Conservation (phyloP, 2,329 filamentous ascomycete genomes). For the Coleophoma crateriformis region DNA sequence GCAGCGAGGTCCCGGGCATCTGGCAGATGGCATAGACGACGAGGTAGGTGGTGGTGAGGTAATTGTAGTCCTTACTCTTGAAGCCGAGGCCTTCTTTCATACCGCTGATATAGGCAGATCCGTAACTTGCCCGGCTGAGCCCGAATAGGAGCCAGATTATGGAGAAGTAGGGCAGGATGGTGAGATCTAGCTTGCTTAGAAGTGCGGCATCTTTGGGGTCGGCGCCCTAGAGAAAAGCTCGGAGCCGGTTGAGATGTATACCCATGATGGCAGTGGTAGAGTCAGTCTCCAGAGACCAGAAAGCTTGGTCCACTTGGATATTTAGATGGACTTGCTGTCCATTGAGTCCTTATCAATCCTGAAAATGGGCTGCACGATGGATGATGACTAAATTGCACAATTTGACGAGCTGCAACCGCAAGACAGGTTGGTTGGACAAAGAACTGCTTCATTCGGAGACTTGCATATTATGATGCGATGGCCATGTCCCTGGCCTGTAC, state of each 20-base stretch:
- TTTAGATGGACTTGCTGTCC: too few species aligned
- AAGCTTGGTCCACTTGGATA: too few species aligned
- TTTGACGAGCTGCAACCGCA: too few species aligned
- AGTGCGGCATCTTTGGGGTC: conserved; percentile 12
- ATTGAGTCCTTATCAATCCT: too few species aligned
- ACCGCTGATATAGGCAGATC: conserved; percentile 32
- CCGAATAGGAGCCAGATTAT: conserved; percentile 43
- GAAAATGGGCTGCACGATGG: too few species aligned
- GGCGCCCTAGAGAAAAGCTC: conserved; percentile 5
- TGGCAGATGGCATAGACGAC: conserved; percentile 38
- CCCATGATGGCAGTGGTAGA: too few species aligned
- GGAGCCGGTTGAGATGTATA: neutral
- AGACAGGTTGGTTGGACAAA: too few species aligned
- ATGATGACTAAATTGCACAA: too few species aligned
- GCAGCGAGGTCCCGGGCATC: conserved; percentile 35
- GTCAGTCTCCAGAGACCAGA: too few species aligned
- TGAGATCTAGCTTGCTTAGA: conserved; percentile 34
- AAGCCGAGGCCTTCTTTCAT: conserved; percentile 31
- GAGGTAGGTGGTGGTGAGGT: conserved; percentile 32
- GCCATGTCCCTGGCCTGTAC: too few species aligned
- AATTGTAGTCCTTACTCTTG: conserved; percentile 34
- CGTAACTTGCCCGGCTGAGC: conserved; percentile 37
- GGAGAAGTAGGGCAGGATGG: conserved; percentile 37
- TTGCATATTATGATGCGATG: too few species aligned
- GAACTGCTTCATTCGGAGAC: too few species aligned